A percentile compares a stretch with the other conserved stretches of the same genome.
These are phyloP conservation scores for Malassezia furfur DNA, from an alignment of 1,284 basidiomycete genomes.

Conservation along the genomic window DNA sequence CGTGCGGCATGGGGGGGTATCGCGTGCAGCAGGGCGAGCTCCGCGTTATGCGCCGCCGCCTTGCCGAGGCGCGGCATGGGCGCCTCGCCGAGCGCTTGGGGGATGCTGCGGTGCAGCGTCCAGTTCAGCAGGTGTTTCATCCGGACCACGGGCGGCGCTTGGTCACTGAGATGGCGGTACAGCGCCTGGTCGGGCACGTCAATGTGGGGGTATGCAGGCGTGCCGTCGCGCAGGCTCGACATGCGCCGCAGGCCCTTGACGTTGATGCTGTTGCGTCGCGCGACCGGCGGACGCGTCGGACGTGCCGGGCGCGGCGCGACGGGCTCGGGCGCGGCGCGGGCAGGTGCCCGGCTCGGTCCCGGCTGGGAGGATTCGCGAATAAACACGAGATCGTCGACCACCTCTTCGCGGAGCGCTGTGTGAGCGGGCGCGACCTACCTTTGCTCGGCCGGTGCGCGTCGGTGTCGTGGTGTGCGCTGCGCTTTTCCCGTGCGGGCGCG, in stretches of 20 bases:
- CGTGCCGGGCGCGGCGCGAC: too few species aligned
- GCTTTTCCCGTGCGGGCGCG: background rate
- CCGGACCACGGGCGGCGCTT: conserved; percentile 32
- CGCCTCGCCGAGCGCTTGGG: conserved; percentile 23
- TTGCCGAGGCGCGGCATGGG: conserved; percentile 13
- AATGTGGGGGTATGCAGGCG: conserved; percentile 35
- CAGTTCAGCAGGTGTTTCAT: conserved; percentile 36
- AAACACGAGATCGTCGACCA: conserved; percentile 5
- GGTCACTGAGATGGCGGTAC: conserved; percentile 33
- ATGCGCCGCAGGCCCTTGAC: conserved; percentile 32
- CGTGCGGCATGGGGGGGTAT: background rate
- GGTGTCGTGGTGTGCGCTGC: background rate
- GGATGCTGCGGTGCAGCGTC: conserved; percentile 31
- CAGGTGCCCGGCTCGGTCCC: too few species aligned
- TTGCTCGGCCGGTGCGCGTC: background rate
- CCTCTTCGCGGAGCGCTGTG: conserved; percentile 7
- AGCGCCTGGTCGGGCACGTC: conserved; percentile 36
- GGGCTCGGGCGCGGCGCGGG: too few species aligned
- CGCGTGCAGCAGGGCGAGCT: background rate
- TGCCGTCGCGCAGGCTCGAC: conserved; percentile 30
- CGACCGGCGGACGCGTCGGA: conserved; percentile 8
- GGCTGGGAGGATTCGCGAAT: background rate
- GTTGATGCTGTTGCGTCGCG: conserved; percentile 31
- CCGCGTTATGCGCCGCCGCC: conserved; percentile 4
- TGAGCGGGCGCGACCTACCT: background rate